These are phyloP conservation scores for Scheffersomyces stipitis DNA, from an alignment of 805 yeast species.

Conservation along the genomic window DNA sequence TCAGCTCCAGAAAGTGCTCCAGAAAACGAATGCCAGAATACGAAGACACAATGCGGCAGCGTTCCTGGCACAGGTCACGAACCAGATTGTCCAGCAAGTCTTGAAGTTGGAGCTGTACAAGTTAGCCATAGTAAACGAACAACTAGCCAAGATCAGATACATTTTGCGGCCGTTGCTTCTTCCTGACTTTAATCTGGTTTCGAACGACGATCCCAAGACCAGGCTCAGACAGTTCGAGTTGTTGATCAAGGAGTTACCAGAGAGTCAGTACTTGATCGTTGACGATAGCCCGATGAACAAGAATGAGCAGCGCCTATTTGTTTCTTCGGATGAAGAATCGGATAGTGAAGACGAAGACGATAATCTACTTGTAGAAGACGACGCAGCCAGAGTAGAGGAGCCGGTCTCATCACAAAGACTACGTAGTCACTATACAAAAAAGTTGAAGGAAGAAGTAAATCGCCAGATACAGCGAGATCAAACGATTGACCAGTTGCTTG, in stretches of 20 bases:
- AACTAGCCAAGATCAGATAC: constrained; percentile 17
- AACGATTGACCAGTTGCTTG: constrained; percentile 1
- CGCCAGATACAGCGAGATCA: neutral
- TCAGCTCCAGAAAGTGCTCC: constrained; percentile 18
- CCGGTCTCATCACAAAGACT: neutral
- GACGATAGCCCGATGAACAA: constrained; percentile 7
- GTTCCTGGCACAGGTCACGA: constrained; percentile 30
- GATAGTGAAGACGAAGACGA: constrained; percentile 4
- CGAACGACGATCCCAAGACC: constrained; percentile 7
- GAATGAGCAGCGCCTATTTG: too few species aligned
- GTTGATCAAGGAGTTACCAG: constrained; percentile 33
- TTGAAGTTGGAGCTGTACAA: constrained; percentile 31
- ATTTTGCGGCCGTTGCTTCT: constrained; percentile 28
- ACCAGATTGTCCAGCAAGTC: constrained; percentile 38
- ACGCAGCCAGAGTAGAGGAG: constrained; percentile 12
- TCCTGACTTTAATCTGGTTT: constrained; percentile 18
- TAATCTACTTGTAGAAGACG: constrained; percentile 18
- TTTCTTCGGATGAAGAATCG: constrained; percentile 3
- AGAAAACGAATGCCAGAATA: constrained; percentile 21
- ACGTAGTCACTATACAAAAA: neutral
- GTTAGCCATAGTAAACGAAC: constrained; percentile 26
- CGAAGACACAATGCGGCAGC: constrained; percentile 26
- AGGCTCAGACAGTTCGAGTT: constrained; percentile 20
- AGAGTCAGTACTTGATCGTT: constrained; percentile 27
- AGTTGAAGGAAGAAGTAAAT: constrained; percentile 3